Conservation (phyloP, 2,329 filamentous ascomycete genomes). For the Colletotrichum horii region DNA sequence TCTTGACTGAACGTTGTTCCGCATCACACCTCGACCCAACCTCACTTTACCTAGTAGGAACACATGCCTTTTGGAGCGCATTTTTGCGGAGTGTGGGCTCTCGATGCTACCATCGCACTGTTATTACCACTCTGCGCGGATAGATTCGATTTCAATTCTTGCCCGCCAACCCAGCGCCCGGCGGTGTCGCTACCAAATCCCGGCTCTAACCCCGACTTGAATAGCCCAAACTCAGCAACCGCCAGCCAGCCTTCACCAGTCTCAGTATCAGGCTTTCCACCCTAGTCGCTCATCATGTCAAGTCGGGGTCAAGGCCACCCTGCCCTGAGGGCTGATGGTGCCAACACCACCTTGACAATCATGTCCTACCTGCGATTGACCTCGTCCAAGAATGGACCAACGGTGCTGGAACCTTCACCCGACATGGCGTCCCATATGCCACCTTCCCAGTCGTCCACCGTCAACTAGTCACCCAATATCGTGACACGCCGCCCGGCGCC, state of each 20-base stretch:
- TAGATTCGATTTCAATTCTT: not conserved
- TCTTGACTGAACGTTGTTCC: not conserved
- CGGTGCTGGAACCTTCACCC: not conserved
- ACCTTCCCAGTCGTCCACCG: not conserved
- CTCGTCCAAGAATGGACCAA: not conserved
- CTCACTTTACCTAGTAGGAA: not conserved
- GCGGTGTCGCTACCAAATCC: not conserved
- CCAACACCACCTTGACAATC: not conserved
- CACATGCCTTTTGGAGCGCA: not conserved
- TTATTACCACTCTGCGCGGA: not conserved
- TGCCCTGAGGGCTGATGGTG: not conserved
- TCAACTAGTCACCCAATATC: not conserved
- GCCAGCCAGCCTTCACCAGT: not conserved
- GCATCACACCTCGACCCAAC: not conserved
- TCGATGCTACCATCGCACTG: not conserved
- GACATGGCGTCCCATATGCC: not conserved
- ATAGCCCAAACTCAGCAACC: not conserved
- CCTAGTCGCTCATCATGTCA: not conserved
- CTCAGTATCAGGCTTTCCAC: not conserved
- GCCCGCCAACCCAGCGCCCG: not conserved
- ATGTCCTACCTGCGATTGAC: not conserved
- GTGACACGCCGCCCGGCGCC: not conserved
- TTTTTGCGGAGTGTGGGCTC: not conserved
- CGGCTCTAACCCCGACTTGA: not conserved
- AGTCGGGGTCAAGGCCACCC: conserved; percentile 5